phyloP scores from a whole-genome alignment of 768 basidiomycete species.

The Lactarius deliciosus region DNA sequence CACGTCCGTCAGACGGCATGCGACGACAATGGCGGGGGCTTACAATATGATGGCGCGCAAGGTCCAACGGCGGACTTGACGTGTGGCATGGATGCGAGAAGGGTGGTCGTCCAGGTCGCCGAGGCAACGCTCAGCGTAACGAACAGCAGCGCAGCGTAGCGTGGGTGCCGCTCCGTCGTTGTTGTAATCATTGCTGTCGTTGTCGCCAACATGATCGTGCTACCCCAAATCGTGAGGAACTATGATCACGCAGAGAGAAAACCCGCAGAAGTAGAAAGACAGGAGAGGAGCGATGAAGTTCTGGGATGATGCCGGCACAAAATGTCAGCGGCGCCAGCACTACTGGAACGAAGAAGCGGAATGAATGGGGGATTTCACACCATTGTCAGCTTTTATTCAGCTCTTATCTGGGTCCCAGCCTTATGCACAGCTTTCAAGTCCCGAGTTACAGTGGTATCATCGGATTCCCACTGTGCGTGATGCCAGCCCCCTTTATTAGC shows the following conservation, averaged over 20 bases:
- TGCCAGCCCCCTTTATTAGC: not conserved
- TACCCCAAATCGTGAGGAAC: not conserved
- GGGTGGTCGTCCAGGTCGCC: slow-evolving; percentile 3
- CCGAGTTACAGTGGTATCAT: not conserved
- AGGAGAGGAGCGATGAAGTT: not conserved
- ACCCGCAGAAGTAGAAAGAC: not conserved
- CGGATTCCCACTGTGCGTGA: not conserved
- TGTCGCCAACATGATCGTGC: not conserved
- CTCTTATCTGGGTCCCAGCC: not conserved
- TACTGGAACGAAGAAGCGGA: not conserved
- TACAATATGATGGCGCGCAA: slow-evolving; percentile 16
- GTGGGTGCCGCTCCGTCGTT: not conserved
- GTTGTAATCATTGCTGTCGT: not conserved
- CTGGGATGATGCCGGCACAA: not conserved
- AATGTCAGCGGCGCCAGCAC: not conserved
- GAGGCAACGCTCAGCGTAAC: not conserved
- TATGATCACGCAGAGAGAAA: not conserved
- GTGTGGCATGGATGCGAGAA: not conserved
- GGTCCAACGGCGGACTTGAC: not conserved
- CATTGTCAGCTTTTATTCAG: not conserved
- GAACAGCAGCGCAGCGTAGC: slow-evolving; percentile 2
- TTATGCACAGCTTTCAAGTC: not conserved
- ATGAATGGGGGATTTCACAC: not conserved
- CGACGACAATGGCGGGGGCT: not conserved
- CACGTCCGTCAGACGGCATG: not conserved